phyloP scores from a whole-genome alignment of 2,329 filamentous ascomycete species.

The Dactylellina cionopaga region DNA sequence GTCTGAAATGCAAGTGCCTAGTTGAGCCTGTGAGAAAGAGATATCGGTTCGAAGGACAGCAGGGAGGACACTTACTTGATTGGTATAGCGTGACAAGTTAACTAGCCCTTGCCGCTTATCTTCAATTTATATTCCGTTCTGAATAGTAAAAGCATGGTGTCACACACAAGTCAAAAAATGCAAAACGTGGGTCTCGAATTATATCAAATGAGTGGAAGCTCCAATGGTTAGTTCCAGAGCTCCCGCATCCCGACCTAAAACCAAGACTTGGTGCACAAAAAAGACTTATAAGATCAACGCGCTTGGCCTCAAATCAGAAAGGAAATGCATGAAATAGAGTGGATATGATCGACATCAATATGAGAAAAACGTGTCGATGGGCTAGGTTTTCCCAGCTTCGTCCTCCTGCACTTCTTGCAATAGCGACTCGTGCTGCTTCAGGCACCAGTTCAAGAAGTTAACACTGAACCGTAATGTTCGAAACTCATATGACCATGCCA shows the following conservation, averaged over 20 bases:
- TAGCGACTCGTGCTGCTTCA: not conserved
- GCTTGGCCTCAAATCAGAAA: conserved; percentile 20
- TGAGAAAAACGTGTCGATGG: conserved; percentile 37
- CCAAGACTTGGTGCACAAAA: conserved; percentile 10
- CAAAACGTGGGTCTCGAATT: not conserved
- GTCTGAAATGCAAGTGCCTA: conserved; percentile 31
- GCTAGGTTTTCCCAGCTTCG: conserved; percentile 9
- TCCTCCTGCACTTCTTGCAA: not conserved
- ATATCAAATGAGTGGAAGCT: not conserved
- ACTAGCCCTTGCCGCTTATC: conserved; percentile 44
- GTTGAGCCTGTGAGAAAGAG: conserved; percentile 1
- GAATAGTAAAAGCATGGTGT: conserved; percentile 14
- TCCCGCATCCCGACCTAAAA: conserved; percentile 4
- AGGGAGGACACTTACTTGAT: conserved; percentile 35
- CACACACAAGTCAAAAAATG: not conserved
- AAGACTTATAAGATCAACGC: conserved; percentile 33
- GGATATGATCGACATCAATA: conserved; percentile 34
- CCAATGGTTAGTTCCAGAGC: conserved; percentile 18
- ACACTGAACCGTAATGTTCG: not conserved
- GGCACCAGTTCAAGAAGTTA: conserved; percentile 26
- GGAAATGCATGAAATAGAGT: conserved; percentile 31
- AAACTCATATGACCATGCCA: no score
- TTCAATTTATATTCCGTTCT: conserved; percentile 30
- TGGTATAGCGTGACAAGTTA: conserved; percentile 36
- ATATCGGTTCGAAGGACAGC: conserved; percentile 36